Percentiles rank a stretch among this genome's conserved stretches.
These are phyloP conservation scores for Cytospora paraplurivora DNA, from an alignment of 2,329 filamentous ascomycete genomes.

Conservation along the genomic window DNA sequence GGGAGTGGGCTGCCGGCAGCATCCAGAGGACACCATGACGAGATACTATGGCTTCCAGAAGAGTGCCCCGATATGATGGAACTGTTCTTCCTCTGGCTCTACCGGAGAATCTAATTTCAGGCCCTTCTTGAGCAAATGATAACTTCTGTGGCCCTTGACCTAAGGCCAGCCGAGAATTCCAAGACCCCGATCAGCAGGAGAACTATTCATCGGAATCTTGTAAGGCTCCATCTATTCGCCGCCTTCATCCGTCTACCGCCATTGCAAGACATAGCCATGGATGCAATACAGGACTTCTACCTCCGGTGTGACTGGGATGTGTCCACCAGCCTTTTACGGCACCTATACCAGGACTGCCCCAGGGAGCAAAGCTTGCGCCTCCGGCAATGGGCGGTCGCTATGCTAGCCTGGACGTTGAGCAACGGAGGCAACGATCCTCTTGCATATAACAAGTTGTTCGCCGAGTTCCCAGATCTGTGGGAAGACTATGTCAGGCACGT, in stretches of 20 bases:
- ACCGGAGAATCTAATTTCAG: slow-evolving; percentile 47
- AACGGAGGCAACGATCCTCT: slow-evolving; percentile 35
- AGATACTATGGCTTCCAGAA: slow-evolving; percentile 44
- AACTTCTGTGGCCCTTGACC: slow-evolving; percentile 32
- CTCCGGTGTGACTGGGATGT: slow-evolving; percentile 62
- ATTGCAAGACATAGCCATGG: slow-evolving; percentile 60
- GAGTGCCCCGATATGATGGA: slow-evolving; percentile 56
- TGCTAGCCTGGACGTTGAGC: slow-evolving; percentile 59
- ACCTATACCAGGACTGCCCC: slow-evolving; percentile 58
- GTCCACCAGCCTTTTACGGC: slow-evolving; percentile 51
- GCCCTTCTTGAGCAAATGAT: slow-evolving; percentile 47
- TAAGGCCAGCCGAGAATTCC: slow-evolving; percentile 32
- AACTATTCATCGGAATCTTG: slow-evolving; percentile 57
- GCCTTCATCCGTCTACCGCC: slow-evolving; percentile 51
- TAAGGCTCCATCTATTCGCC: slow-evolving; percentile 60
- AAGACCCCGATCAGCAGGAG: slow-evolving; percentile 35
- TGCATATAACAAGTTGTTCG: slow-evolving; percentile 29
- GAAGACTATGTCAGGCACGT: slow-evolving; percentile 56
- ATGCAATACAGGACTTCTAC: slow-evolving; percentile 61
- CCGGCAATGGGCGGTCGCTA: slow-evolving; percentile 61
- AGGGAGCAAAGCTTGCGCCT: slow-evolving; percentile 52
- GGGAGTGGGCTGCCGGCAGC: slow-evolving; percentile 30
- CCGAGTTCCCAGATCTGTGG: slow-evolving; percentile 49
- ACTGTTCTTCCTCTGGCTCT: slow-evolving; percentile 56
- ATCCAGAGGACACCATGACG: slow-evolving; percentile 32